These are phyloP conservation scores for Penicillium antarcticum DNA, from an alignment of 495 filamentous ascomycete genomes.

Conservation along the genomic window DNA sequence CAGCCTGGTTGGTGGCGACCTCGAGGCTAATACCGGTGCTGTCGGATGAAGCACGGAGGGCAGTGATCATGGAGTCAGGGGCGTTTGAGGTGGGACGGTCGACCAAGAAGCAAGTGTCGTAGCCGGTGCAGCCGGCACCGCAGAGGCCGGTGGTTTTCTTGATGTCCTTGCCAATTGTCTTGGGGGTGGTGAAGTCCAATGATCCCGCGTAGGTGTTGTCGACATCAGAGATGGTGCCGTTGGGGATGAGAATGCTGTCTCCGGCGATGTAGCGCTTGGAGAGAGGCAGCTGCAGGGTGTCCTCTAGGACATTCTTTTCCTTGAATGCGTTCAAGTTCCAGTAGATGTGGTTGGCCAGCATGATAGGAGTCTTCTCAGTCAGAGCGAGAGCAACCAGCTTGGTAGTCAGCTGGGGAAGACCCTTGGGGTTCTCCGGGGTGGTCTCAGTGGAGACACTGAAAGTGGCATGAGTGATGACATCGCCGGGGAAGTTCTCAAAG, in stretches of 20 bases:
- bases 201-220: conserved; percentile 55
- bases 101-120: conserved; percentile 71
- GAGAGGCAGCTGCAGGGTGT: conserved; percentile 70
- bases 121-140: conserved; percentile 71
- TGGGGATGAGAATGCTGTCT: conserved; percentile 76
- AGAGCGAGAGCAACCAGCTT: conserved; percentile 62
- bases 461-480: conserved; percentile 73
- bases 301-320: conserved; percentile 62
- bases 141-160: conserved; percentile 58
- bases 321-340: conserved; percentile 87
- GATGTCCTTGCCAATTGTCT: conserved; percentile 71
- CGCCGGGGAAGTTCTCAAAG: conserved; percentile 75
- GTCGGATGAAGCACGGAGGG: conserved; percentile 56
- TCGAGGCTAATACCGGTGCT: conserved; percentile 69
- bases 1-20: conserved; percentile 70
- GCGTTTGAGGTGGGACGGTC: conserved; percentile 65
- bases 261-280: conserved; percentile 65
- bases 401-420: conserved; percentile 44
- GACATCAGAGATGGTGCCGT: conserved; percentile 65
- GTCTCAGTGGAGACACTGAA: conserved; percentile 54
- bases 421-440: conserved; percentile 36
- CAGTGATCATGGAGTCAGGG: conserved; percentile 55
- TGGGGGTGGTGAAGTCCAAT: conserved; percentile 75
- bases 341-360: conserved; percentile 80
- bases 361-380: conserved; percentile 77